These are phyloP conservation scores for Agrostemma githago DNA, from an alignment of 148 eudicot species.

Conservation along the genomic window DNA sequence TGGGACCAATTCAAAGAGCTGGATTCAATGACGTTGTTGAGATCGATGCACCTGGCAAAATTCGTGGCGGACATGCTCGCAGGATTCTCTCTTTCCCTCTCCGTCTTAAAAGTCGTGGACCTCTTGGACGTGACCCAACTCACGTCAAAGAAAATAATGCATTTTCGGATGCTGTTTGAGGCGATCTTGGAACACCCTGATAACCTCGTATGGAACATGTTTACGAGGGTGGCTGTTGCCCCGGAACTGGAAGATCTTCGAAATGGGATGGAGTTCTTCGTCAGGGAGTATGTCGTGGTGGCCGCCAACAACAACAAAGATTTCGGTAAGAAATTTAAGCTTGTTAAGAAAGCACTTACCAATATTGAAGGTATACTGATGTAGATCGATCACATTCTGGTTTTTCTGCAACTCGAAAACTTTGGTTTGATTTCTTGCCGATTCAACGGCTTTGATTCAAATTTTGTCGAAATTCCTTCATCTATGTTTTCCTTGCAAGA, in stretches of 20 bases:
- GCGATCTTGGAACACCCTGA: slow-evolving; percentile 60
- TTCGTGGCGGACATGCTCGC: slow-evolving; percentile 72
- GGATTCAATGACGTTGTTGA: slow-evolving; percentile 67
- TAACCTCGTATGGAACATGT: slow-evolving; percentile 67
- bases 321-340: slow-evolving; percentile 44
- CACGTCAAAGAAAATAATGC: slow-evolving; percentile 66
- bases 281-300: slow-evolving; percentile 50
- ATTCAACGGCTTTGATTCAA: too few relatives aligned
- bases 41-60: slow-evolving; percentile 78
- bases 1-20: slow-evolving; percentile 92
- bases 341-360: slow-evolving; percentile 81
- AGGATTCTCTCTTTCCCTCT: slow-evolving; percentile 68
- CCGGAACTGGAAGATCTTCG: slow-evolving; percentile 69
- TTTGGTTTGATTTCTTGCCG: too few relatives aligned
- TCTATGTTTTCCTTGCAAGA: too few relatives aligned
- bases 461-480: too few relatives aligned
- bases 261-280: slow-evolving; percentile 64
- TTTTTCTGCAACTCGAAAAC: too few relatives aligned
- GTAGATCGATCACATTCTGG: slow-evolving; percentile 24
- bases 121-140: slow-evolving; percentile 46
- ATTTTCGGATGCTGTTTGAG: slow-evolving; percentile 79
- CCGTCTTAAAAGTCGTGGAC: slow-evolving; percentile 67
- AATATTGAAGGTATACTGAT: slow-evolving; percentile 56
- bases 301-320: slow-evolving; percentile 20
- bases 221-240: slow-evolving; percentile 63